Conservation (phyloP, 495 filamentous ascomycete genomes). For the Talaromyces trachyspermus region DNA sequence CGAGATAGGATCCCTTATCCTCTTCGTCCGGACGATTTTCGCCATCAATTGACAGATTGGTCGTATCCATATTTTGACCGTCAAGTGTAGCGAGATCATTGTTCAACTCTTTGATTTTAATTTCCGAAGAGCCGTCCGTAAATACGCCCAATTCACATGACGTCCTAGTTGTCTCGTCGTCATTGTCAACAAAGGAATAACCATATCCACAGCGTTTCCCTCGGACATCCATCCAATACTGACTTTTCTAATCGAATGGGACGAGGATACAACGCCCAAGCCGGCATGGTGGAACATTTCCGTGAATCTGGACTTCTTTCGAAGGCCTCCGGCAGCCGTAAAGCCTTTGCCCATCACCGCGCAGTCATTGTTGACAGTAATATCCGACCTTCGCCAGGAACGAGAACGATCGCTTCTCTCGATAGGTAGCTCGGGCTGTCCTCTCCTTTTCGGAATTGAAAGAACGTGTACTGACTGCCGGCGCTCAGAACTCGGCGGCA, state of each 20-base stretch:
- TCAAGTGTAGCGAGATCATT: too few species aligned
- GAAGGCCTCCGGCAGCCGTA: too few species aligned
- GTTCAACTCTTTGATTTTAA: not conserved
- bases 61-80: not conserved
- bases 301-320: slow-evolving; percentile 20
- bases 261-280: not conserved
- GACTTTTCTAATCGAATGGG: slow-evolving; percentile 22
- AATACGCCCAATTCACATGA: not conserved
- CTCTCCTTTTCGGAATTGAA: slow-evolving; percentile 7
- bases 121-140: not conserved
- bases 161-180: not conserved
- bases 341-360: too few species aligned
- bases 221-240: slow-evolving; percentile 42
- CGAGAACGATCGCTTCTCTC: not conserved
- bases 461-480: not conserved
- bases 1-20: not conserved
- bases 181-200: slow-evolving; percentile 27
- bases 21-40: not conserved
- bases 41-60: not conserved
- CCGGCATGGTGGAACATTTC: slow-evolving; percentile 22
- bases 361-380: not conserved
- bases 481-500: not conserved
- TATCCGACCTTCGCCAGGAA: not conserved
- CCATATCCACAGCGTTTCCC: slow-evolving; percentile 39
- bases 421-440: not conserved